Evolutionary conservation across 2,329 filamentous ascomycete species (phyloP).

Genomic region (Myriosclerotinia duriaeana): DNA sequence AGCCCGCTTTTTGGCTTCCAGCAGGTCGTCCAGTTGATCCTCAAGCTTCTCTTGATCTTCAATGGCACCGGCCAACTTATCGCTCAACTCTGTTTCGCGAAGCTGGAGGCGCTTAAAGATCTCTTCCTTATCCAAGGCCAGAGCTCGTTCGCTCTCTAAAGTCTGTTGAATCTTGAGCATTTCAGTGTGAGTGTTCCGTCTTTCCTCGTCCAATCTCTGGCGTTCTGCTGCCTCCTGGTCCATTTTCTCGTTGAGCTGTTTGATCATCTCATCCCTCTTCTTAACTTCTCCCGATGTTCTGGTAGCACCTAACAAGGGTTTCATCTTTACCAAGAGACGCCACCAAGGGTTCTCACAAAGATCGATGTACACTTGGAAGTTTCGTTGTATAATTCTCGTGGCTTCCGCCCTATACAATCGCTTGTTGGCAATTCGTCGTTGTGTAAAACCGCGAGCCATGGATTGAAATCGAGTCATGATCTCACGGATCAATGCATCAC

Average conservation of each 20-base stretch:
- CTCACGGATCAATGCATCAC: slow-evolving; percentile 86
- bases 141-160: slow-evolving; percentile 89
- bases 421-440: slow-evolving; percentile 87
- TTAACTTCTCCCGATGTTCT: slow-evolving; percentile 91
- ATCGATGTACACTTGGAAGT: slow-evolving; percentile 88
- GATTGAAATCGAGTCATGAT: slow-evolving; percentile 95
- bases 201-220: slow-evolving; percentile 84
- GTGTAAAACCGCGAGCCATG: slow-evolving; percentile 82
- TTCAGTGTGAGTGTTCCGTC: slow-evolving; percentile 81
- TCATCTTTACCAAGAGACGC: slow-evolving; percentile 92
- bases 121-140: slow-evolving; percentile 96
- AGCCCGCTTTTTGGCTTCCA: slow-evolving; percentile 83
- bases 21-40: slow-evolving; percentile 84
- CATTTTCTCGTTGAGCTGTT: slow-evolving; percentile 81
- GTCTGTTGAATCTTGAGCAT: slow-evolving; percentile 89
- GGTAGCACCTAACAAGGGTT: slow-evolving; percentile 87
- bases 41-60: slow-evolving; percentile 94
- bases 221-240: slow-evolving; percentile 71
- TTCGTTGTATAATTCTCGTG: slow-evolving; percentile 89
- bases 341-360: slow-evolving; percentile 96
- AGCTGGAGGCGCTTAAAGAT: slow-evolving; percentile 95
- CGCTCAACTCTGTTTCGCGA: slow-evolving; percentile 86
- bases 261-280: slow-evolving; percentile 90
- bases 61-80: slow-evolving; percentile 87
- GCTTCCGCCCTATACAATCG: slow-evolving; percentile 92